phyloP scores from a whole-genome alignment of 371 early-diverging fungal species.

The Capillidium heterosporum region DNA sequence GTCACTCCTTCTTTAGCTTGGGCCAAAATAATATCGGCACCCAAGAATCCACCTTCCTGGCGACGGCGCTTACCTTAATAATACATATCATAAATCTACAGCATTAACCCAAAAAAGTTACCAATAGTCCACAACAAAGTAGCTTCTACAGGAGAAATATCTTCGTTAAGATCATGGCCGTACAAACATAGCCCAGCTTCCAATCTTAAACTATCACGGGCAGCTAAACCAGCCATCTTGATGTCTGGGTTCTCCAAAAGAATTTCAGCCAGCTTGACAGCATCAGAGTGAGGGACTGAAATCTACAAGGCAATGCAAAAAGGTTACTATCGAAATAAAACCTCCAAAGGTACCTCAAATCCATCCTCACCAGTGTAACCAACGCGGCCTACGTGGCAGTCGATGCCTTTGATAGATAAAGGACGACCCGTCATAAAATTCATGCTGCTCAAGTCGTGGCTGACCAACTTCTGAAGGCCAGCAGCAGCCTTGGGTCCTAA shows the following conservation, averaged over 20 bases:
- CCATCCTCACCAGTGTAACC: too few species aligned
- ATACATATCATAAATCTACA: too few species aligned
- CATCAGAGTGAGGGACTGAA: constrained; percentile 55
- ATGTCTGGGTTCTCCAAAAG: too few species aligned
- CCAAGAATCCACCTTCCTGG: too few species aligned
- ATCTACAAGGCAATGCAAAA: constrained; percentile 28
- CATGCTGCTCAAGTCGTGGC: constrained; percentile 37
- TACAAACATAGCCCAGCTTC: constrained; percentile 96
- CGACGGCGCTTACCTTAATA: constrained; percentile 56
- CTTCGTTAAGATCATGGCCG: too few species aligned
- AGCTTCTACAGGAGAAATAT: constrained; percentile 86
- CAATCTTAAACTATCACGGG: too few species aligned
- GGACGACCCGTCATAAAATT: constrained; percentile 97
- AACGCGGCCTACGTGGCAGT: too few species aligned
- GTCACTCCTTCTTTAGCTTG: constrained; percentile 70
- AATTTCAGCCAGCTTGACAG: constrained; percentile 41
- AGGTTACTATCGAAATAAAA: too few species aligned
- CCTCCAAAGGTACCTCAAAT: constrained; percentile 83
- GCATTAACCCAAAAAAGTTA: constrained; percentile 8
- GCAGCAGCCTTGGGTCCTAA: constrained; percentile 40
- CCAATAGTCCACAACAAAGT: constrained; percentile 90
- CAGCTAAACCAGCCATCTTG: too few species aligned
- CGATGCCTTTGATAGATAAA: too few species aligned
- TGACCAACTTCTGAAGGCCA: constrained; percentile 31
- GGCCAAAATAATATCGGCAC: constrained; percentile 64